Evolutionary conservation across 2,329 filamentous ascomycete genomes (phyloP).

Genomic region (Nannizziopsis arthrosporioides): DNA sequence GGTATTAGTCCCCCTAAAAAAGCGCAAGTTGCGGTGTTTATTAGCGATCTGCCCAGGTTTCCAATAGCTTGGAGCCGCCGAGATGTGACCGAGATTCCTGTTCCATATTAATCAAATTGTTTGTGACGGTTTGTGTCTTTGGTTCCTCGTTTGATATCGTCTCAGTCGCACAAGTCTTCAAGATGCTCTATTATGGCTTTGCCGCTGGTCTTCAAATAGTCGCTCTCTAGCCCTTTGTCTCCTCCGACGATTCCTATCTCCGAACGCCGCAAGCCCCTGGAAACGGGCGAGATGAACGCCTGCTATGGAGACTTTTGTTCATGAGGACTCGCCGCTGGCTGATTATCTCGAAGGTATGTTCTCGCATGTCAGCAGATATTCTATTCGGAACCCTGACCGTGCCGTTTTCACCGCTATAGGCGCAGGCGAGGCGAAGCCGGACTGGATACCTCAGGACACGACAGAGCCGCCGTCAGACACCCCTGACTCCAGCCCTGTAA

Average conservation of each 20-base stretch:
- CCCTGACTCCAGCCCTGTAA: constrained; percentile 17
- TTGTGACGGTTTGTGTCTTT: too few species aligned
- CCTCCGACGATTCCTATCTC: not conserved
- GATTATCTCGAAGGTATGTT: constrained; percentile 74
- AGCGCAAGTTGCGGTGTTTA: too few species aligned
- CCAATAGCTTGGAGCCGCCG: too few species aligned
- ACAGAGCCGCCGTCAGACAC: constrained; percentile 10
- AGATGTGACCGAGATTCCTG: too few species aligned
- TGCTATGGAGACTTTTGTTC: constrained; percentile 75
- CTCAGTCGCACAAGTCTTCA: too few species aligned
- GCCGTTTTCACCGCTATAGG: not conserved
- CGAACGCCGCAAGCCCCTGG: not conserved
- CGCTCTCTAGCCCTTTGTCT: too few species aligned
- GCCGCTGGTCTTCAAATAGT: too few species aligned
- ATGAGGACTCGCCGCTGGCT: constrained; percentile 76
- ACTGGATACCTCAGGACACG: constrained; percentile 27
- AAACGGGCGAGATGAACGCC: constrained; percentile 12
- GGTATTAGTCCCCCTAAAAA: too few species aligned
- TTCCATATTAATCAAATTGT: too few species aligned
- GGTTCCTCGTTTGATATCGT: too few species aligned
- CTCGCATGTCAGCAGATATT: constrained; percentile 14
- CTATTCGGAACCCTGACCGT: not conserved
- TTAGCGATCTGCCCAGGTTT: too few species aligned
- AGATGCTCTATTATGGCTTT: too few species aligned
- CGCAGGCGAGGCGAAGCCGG: constrained; percentile 34